These are phyloP conservation scores for Sporothrix mexicana DNA, from an alignment of 2,329 filamentous ascomycete genomes.

Conservation along the genomic window DNA sequence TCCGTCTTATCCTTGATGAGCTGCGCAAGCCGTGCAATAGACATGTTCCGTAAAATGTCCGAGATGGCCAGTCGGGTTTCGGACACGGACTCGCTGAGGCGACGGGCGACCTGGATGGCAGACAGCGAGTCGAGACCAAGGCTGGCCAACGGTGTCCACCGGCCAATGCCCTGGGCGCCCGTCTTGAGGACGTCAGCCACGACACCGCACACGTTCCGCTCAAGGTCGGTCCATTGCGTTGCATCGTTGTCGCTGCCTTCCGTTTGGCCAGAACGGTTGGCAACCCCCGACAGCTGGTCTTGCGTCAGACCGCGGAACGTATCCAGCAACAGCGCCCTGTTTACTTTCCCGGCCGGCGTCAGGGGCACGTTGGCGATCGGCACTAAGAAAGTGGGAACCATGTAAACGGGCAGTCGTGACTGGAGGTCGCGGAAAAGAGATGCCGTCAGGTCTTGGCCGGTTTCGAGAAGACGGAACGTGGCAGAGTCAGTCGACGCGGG, in stretches of 20 bases:
- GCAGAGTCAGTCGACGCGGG: conserved; percentile 47
- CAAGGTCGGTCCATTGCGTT: conserved; percentile 46
- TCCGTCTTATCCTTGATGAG: conserved; percentile 36
- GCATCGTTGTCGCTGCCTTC: background rate
- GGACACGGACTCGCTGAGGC: conserved; percentile 55
- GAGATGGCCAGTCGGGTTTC: conserved; percentile 66
- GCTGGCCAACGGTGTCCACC: conserved; percentile 75
- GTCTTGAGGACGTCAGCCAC: conserved; percentile 59
- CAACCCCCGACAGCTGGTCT: conserved; percentile 41
- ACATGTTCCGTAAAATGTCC: conserved; percentile 70
- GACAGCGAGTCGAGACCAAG: conserved; percentile 84
- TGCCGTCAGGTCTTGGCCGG: conserved; percentile 41
- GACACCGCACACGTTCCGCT: conserved; percentile 60
- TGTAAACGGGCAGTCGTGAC: conserved; percentile 70
- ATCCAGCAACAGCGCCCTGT: conserved; percentile 60
- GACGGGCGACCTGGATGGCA: conserved; percentile 71
- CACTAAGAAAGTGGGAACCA: conserved; percentile 77
- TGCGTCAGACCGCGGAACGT: conserved; percentile 55
- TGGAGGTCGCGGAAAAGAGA: conserved; percentile 61
- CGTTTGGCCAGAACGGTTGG: background rate
- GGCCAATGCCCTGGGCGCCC: conserved; percentile 55
- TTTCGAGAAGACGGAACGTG: conserved; percentile 46
- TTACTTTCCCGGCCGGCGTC: conserved; percentile 76
- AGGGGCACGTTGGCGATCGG: conserved; percentile 72
- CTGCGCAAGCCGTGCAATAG: conserved; percentile 64